Evolutionary conservation across 2,329 filamentous ascomycete species (phyloP).

Genomic region (Hymenoscyphus fraxineus): DNA sequence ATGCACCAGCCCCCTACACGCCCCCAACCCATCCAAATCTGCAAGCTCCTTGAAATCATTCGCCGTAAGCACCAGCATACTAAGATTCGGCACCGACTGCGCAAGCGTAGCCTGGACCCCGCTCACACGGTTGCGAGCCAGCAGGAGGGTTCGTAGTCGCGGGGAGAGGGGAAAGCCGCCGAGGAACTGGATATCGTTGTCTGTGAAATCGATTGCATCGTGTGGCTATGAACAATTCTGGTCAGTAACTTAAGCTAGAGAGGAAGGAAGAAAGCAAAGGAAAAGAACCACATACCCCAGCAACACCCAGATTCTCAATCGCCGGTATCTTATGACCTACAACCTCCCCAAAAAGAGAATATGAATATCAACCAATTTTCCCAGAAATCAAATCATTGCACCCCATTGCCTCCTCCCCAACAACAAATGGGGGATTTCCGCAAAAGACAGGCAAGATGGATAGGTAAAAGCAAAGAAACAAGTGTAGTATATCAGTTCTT

Average conservation of each 20-base stretch:
- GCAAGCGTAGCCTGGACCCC: conserved; percentile 74
- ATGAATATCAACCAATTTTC: conserved; percentile 79
- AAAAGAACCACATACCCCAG: conserved; percentile 61
- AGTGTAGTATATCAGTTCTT: conserved; percentile 91
- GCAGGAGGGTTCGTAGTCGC: conserved; percentile 79
- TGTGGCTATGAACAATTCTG: conserved; percentile 59
- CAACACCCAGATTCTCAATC: conserved; percentile 96
- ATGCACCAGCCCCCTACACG: conserved; percentile 69
- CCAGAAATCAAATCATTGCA: conserved; percentile 39
- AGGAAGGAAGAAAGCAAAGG: not conserved
- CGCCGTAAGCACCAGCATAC: conserved; percentile 74
- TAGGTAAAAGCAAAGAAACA: too few relatives aligned
- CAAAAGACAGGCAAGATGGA: too few relatives aligned
- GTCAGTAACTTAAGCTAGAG: not conserved
- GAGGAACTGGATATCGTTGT: conserved; percentile 90
- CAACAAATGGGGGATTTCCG: too few relatives aligned
- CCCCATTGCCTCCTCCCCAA: too few relatives aligned
- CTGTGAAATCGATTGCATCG: conserved; percentile 96
- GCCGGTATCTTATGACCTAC: conserved; percentile 96
- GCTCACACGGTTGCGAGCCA: conserved; percentile 83
- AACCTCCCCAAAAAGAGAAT: conserved; percentile 40
- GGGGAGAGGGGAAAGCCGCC: conserved; percentile 91
- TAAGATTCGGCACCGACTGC: conserved; percentile 75
- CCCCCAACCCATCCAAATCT: conserved; percentile 76
- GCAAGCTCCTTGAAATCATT: conserved; percentile 82